Base-by-base conservation (phyloP, 2,329 filamentous ascomycete genomes). In the Penicillium corylophilum region DNA sequence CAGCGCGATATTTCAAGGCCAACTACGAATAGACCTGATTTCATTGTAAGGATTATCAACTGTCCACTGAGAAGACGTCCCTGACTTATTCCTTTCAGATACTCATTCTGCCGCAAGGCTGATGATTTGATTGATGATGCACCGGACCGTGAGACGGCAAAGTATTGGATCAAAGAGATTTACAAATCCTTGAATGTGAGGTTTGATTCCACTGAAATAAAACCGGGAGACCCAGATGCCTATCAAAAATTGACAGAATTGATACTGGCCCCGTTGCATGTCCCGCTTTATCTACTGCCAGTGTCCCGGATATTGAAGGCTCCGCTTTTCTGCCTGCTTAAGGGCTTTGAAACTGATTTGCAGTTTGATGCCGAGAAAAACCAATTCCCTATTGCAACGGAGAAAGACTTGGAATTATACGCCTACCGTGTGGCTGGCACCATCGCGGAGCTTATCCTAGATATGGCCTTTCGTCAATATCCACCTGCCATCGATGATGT, bases 91-190 rank as follows among this genome's bases (percentile, higher is more conserved):
- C 9, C 24, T 26, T 26, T 5, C 9, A 26, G 24, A 9, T 26
- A 26, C 24, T 26, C 86, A 0, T 90, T 89, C 64, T 90, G 87
- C 61, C 79, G 87, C 10, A 81, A 89, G 10, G 86, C 86, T 1
- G 88, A 90, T 64, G 87, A 90, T 61, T 74, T 90, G 4, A 80
- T 90, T 7, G 87, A 90, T 58, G 80, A 89, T 52, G 81, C 86
- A 0, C 60, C 71, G 1, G 77, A 39, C 79, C 39, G 26, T 4
- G 44, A 54, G 31, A 42, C 44, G 16, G 41, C 43, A 18, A 7
- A 22, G 23, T 24, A 24, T n/a, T 28, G 22, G 7, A 39, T 36
- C 15, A 43, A 44, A 2, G 31, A 46, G 62, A 76, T 2, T 75
- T 79, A n/a, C 71, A 89, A 0, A 79, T 42, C 86, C 86, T 0